These are phyloP conservation scores for Trichoderma koningiopsis DNA, from an alignment of 2,329 filamentous ascomycete species.

Conservation along the genomic window DNA sequence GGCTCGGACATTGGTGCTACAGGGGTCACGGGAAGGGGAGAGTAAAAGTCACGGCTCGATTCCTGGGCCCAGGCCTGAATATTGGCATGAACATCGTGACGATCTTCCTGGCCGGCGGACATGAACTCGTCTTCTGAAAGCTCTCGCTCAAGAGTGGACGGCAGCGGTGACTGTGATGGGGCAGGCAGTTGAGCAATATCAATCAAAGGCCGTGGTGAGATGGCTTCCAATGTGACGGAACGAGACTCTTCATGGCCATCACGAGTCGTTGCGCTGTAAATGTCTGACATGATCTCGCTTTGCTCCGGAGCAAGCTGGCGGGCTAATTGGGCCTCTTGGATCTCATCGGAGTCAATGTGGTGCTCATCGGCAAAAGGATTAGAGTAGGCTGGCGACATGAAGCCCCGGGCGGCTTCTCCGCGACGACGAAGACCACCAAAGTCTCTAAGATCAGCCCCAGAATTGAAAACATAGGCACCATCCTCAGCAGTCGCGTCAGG, in stretches of 20 bases:
- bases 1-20: conserved; percentile 53
- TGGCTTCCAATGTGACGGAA: conserved; percentile 31
- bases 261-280: conserved; percentile 60
- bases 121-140: conserved; percentile 51
- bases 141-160: conserved; percentile 42
- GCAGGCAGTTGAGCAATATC: conserved; percentile 35
- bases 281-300: conserved; percentile 54
- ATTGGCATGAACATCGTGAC: conserved; percentile 55
- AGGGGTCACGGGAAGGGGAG: conserved; percentile 58
- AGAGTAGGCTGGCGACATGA: conserved; percentile 51
- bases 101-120: conserved; percentile 53
- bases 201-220: conserved; percentile 34
- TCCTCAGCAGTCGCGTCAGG: conserved; percentile 54
- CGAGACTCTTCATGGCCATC: conserved; percentile 35
- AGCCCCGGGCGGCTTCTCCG: conserved; percentile 48
- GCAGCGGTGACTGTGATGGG: conserved; percentile 28
- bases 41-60: conserved; percentile 59
- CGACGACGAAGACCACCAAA: conserved; percentile 55
- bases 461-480: conserved; percentile 61
- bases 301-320: conserved; percentile 48
- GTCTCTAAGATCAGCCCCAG: conserved; percentile 50
- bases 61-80: conserved; percentile 67
- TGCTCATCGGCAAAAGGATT: conserved; percentile 64
- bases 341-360: conserved; percentile 53
- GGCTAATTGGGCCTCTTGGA: conserved; percentile 41